Evolutionary conservation across 257 asterid species (phyloP).

Genomic region (Jaltomata sinuosa): DNA sequence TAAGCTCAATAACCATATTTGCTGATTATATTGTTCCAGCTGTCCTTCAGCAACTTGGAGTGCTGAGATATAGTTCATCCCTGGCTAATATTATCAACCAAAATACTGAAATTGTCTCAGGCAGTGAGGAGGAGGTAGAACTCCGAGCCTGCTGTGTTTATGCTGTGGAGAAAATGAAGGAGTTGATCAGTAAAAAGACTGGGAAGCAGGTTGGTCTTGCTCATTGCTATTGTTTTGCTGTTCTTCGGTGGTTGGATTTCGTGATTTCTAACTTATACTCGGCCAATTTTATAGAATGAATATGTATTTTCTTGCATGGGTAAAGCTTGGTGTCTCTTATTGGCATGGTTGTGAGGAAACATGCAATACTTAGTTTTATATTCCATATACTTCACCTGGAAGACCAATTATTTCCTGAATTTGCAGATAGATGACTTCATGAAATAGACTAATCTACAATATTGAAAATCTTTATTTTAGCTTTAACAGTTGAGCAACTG

Average conservation of each 20-base stretch:
- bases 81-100: constrained; percentile 35
- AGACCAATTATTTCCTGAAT: background rate
- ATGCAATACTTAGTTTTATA: background rate
- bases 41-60: constrained; percentile 87
- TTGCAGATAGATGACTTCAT: background rate
- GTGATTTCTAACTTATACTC: background rate
- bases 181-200: constrained; percentile 40
- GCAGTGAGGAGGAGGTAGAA: constrained; percentile 97
- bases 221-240: background rate
- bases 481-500: background rate
- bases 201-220: constrained; percentile 64
- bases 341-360: background rate
- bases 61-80: constrained; percentile 58
- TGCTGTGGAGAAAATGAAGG: constrained; percentile 91
- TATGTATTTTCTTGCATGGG: background rate
- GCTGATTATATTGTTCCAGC: constrained; percentile 98
- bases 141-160: constrained; percentile 83
- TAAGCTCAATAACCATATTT: constrained; percentile 74
- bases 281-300: background rate
- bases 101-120: constrained; percentile 54
- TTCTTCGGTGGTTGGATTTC: background rate
- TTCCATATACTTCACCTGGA: background rate
- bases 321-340: background rate
- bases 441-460: background rate
- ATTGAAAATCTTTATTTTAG: background rate